phyloP scores from a whole-genome alignment of 345 rosid species.

The Citrus glauca region DNA sequence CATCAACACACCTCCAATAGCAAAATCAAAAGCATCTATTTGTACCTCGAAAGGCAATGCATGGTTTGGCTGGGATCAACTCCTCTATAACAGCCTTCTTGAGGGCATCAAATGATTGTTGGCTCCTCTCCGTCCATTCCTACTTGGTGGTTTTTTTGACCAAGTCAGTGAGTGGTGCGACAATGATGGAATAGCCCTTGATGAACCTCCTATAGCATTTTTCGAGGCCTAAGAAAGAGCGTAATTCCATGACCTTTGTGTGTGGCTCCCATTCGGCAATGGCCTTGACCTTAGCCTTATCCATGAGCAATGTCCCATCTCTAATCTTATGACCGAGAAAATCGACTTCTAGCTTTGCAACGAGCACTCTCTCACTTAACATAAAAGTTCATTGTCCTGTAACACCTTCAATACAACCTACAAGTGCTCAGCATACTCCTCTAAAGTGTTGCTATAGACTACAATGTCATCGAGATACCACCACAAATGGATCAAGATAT shows the following conservation, averaged over 20 bases:
- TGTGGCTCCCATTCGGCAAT: neutral
- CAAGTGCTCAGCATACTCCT: neutral
- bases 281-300: neutral
- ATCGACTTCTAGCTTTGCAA: neutral
- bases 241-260: rapidly evolving
- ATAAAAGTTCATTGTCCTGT: neutral
- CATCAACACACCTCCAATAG: neutral
- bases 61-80: neutral
- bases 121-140: neutral
- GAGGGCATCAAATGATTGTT: too few species aligned
- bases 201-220: slow-evolving; percentile 11
- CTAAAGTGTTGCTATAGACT: neutral
- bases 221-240: neutral
- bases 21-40: neutral
- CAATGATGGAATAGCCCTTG: neutral
- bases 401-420: rapidly evolving
- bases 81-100: neutral
- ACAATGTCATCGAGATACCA: neutral
- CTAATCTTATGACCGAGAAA: neutral
- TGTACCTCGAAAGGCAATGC: neutral
- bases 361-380: neutral
- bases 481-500: too few species aligned
- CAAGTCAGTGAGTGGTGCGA: neutral
- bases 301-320: neutral
- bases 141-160: neutral